These are phyloP conservation scores for Ascochyta lentis DNA, from an alignment of 2,329 filamentous ascomycete species.

Conservation along the genomic window DNA sequence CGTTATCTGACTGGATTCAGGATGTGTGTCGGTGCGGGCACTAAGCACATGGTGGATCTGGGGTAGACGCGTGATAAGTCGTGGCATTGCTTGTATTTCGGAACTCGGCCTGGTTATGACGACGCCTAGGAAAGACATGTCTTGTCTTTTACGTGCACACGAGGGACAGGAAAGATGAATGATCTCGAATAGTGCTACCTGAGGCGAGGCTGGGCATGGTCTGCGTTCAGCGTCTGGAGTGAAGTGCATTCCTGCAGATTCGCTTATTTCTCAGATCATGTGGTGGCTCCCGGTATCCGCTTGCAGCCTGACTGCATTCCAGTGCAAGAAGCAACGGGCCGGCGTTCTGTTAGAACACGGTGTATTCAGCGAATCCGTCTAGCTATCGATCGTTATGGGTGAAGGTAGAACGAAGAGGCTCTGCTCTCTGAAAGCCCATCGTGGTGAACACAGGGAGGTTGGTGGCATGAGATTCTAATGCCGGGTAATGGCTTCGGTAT, in stretches of 20 bases:
- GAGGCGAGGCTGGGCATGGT: background rate
- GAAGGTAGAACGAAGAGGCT: too few species aligned
- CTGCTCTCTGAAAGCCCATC: too few species aligned
- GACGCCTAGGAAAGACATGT: background rate
- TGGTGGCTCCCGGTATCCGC: background rate
- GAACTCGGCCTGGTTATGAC: slow-evolving; percentile 7
- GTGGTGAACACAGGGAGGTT: too few species aligned
- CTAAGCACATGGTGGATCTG: slow-evolving; percentile 5
- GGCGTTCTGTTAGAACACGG: too few species aligned
- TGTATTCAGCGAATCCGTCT: too few species aligned
- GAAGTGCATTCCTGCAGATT: slow-evolving; percentile 7
- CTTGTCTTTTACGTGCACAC: background rate
- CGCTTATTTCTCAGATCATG: slow-evolving; percentile 2
- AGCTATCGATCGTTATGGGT: too few species aligned
- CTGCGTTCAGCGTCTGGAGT: background rate
- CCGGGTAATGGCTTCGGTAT: too few species aligned
- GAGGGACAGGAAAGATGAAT: too few species aligned
- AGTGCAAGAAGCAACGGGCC: too few species aligned
- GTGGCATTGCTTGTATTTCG: slow-evolving; percentile 5
- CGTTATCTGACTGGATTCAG: background rate
- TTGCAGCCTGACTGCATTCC: slow-evolving; percentile 9
- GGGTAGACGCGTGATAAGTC: slow-evolving; percentile 5
- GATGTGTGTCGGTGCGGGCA: background rate
- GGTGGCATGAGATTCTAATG: too few species aligned
- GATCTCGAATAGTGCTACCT: background rate